Evolutionary conservation across 306 rosid species (phyloP).

Genomic region (Abrus precatorius): DNA sequence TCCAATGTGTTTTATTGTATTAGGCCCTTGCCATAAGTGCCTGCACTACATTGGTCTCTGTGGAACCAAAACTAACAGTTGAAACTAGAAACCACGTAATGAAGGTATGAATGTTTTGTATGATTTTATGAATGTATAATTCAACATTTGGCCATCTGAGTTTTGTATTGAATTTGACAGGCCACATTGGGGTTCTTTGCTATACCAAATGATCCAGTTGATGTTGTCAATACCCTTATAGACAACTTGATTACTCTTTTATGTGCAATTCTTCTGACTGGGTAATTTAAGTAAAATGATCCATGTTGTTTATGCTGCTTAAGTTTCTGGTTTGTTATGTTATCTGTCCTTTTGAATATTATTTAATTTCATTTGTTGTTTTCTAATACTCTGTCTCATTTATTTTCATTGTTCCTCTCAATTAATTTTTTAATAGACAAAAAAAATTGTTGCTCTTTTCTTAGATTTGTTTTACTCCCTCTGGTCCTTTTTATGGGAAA

Average conservation of each 20-base stretch:
- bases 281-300: constrained; percentile 59
- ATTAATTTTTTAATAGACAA: neutral
- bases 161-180: constrained; percentile 66
- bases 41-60: constrained; percentile 93
- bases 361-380: constrained; percentile 19
- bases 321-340: constrained; percentile 27
- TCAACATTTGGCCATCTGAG: constrained; percentile 33
- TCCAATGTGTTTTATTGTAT: constrained; percentile 27
- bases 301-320: constrained; percentile 35
- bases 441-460: constrained; percentile 4
- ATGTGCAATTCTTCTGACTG: constrained; percentile 95
- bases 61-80: constrained; percentile 94
- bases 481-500: too few species aligned
- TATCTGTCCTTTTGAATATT: constrained; percentile 32
- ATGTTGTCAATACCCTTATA: constrained; percentile 79
- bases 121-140: constrained; percentile 31
- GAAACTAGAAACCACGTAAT: constrained; percentile 91
- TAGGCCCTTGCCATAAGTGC: constrained; percentile 98
- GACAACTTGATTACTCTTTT: constrained; percentile 92
- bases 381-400: neutral
- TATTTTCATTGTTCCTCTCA: constrained; percentile 28
- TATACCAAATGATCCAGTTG: constrained; percentile 88
- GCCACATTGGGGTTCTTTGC: constrained; percentile 98
- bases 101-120: constrained; percentile 68
- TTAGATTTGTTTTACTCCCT: constrained; percentile 9